Percentiles rank a stretch among this genome's conserved stretches.
These are phyloP conservation scores for Penicillium brevicompactum DNA, from an alignment of 2,329 filamentous ascomycete genomes.

Conservation along the genomic window DNA sequence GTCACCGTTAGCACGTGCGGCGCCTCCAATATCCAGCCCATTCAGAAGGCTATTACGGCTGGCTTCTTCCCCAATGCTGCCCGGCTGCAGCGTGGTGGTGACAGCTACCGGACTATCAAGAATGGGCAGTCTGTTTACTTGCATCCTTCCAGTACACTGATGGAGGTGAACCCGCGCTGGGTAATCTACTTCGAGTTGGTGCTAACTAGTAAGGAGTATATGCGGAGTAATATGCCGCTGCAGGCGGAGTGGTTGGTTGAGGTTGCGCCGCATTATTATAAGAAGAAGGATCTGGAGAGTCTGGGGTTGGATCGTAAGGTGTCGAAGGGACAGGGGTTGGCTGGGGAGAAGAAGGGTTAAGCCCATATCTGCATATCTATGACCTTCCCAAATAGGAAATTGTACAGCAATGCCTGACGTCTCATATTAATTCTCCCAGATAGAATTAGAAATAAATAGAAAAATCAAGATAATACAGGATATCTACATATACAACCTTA, in stretches of 20 bases:
- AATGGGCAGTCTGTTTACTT: constrained; percentile 85
- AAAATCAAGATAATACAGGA: too few relatives aligned
- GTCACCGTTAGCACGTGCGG: constrained; percentile 70
- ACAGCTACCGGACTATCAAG: constrained; percentile 89
- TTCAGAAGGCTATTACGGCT: constrained; percentile 83
- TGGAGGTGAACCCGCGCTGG: constrained; percentile 79
- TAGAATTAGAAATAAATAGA: too few relatives aligned
- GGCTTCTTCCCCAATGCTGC: constrained; percentile 96
- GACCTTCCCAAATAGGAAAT: not conserved
- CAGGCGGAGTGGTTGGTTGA: constrained; percentile 84
- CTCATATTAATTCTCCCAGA: too few relatives aligned
- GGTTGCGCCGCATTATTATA: constrained; percentile 92
- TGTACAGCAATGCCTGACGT: too few relatives aligned
- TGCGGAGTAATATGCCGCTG: constrained; percentile 83
- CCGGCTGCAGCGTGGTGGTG: constrained; percentile 76
- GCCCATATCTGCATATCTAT: not conserved
- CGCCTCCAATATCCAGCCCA: constrained; percentile 70
- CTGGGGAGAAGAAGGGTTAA: constrained; percentile 39
- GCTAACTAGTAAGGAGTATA: constrained; percentile 93
- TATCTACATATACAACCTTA: too few relatives aligned
- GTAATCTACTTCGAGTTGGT: constrained; percentile 86
- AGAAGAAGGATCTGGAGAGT: constrained; percentile 83
- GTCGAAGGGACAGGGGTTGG: constrained; percentile 59
- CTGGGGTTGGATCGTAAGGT: constrained; percentile 76
- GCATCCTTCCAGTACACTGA: constrained; percentile 84